Evolutionary conservation across 345 rosid species (phyloP), one percentile per base, ranked within the genome.

Genomic region (Cardiospermum halicacabum): DNA sequence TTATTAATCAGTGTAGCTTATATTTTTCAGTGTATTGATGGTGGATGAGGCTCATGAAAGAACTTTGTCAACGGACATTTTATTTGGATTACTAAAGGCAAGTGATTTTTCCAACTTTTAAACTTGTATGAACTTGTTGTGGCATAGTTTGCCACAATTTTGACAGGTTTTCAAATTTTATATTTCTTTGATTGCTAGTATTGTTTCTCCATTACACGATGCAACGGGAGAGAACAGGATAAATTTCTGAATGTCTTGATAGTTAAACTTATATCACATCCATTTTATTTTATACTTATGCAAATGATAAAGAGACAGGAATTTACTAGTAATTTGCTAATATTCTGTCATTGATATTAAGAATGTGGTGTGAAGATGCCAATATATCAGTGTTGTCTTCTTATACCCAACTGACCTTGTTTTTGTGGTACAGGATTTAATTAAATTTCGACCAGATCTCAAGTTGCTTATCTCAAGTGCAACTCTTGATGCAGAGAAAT

Each of bases 1-100:
- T 66, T 66, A 50, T 63, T 75, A 11, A 61, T 47, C n/a, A 66
- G 61, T 49, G 53, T 32, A 24, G 48, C 27, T 40, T 67, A 47
- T 67, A 62, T 72, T 61, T 76, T 76, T 71, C 83, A 92, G 97
- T 69, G 92, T 94, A 30, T 79, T 91, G 67, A 91, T 94, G 89
- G 97, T 94, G 73, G 99, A 94, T 59, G 97, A 94, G 83, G 97
- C 99, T 2, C 99, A 94, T 75, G 99, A 94, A 82, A 94, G 99
- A 80, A 94, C 99, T 27, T 74, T 94, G 68, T 94, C 99, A 25
- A 94, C 99, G 8, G 99, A 94, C 76, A 91, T 94, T 64, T 82
- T 94, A 32, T 94, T 94, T 53, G 99, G 99, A 66, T 74, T 94
- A 69, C 92, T 94, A 26, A 94, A 91, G 96, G 96, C 77, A 81